phyloP scores from a whole-genome alignment of 768 basidiomycete genomes.

The Tricholoma matsutake region DNA sequence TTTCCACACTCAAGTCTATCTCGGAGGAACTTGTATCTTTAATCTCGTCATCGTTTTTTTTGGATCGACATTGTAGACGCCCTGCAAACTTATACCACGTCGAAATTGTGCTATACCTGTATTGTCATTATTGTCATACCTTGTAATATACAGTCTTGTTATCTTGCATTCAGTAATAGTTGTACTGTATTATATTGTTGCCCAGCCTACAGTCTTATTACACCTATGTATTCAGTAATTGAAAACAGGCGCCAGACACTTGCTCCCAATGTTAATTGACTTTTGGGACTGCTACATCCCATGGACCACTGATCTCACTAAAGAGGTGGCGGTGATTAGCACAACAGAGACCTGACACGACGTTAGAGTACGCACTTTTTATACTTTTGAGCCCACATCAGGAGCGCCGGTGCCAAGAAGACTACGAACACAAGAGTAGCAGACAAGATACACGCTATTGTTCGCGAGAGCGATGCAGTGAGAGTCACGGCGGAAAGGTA shows the following conservation, averaged over 20 bases:
- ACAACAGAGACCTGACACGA: neutral
- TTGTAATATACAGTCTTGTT: conserved; percentile 13
- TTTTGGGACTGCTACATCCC: conserved; percentile 85
- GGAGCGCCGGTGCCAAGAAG: conserved; percentile 67
- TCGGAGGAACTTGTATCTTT: conserved; percentile 24
- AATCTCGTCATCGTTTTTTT: conserved; percentile 12
- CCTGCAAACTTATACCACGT: conserved; percentile 10
- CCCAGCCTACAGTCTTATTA: neutral
- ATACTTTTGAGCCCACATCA: conserved; percentile 84
- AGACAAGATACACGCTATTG: conserved; percentile 51
- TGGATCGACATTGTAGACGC: conserved; percentile 13
- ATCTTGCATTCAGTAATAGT: conserved; percentile 2
- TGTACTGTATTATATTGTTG: conserved; percentile 8
- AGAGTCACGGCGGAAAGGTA: conserved; percentile 49
- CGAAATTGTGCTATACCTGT: conserved; percentile 16
- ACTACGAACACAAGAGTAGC: conserved; percentile 54
- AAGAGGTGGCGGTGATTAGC: conserved; percentile 7
- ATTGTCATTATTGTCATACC: conserved; percentile 18
- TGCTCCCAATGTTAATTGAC: conserved; percentile 37
- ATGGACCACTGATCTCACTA: conserved; percentile 86
- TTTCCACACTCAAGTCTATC: conserved; percentile 10
- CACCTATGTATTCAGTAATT: conserved; percentile 8
- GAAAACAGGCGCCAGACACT: neutral
- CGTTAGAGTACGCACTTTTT: conserved; percentile 64
- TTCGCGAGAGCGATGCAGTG: conserved; percentile 50